These are phyloP conservation scores for Beta lomatogona DNA, from an alignment of 179 eudicot species.

Conservation along the genomic window DNA sequence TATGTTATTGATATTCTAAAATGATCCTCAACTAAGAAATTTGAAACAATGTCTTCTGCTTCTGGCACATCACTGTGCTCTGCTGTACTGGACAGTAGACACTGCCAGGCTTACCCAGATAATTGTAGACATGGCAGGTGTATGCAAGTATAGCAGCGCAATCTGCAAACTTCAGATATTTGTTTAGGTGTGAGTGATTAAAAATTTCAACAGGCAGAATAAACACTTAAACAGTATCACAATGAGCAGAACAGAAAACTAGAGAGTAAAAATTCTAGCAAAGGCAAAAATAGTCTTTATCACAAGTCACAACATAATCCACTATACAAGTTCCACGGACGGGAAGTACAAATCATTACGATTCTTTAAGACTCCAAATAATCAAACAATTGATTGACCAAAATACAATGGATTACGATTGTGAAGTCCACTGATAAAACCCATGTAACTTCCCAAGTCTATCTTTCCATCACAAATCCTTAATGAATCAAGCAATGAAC, in stretches of 20 bases:
- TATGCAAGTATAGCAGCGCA: neutral
- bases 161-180: neutral
- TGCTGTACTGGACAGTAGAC: too few relatives aligned
- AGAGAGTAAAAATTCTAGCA: neutral
- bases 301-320: neutral
- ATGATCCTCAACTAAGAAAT: conserved; percentile 1
- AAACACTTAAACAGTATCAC: neutral
- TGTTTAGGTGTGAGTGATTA: neutral
- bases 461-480: conserved; percentile 1
- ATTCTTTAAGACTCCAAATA: conserved; percentile 13
- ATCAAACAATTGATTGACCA: conserved; percentile 5
- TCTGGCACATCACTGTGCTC: neutral
- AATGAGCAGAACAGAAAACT: neutral
- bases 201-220: neutral
- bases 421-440: conserved; percentile 1
- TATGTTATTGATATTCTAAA: neutral
- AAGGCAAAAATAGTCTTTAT: neutral
- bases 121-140: neutral
- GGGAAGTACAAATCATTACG: conserved; percentile 1
- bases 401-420: conserved; percentile 7
- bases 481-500: conserved; percentile 9
- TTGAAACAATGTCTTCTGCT: too few relatives aligned
- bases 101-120: neutral
- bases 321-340: neutral
- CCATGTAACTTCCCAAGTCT: neutral